Conservation (phyloP, 306 rosid genomes). For the Ammopiptanthus mongolicus region DNA sequence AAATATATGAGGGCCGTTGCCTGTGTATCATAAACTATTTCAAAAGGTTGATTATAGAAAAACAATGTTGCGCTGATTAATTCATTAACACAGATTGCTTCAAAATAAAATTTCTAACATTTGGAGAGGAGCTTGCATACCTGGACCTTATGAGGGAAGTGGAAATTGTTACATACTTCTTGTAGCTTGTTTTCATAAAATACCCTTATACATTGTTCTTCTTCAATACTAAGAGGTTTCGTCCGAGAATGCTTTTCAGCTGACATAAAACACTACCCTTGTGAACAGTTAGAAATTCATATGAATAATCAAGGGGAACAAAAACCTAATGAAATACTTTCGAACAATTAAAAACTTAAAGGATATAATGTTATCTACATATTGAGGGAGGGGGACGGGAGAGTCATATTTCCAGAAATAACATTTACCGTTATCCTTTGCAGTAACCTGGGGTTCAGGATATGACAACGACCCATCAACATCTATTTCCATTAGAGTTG, state of each 20-base stretch:
- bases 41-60: constrained; percentile 1
- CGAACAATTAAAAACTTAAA: not conserved
- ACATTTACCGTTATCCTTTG: constrained; percentile 55
- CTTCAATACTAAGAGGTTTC: constrained; percentile 56
- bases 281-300: constrained; percentile 25
- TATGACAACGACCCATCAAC: constrained; percentile 66
- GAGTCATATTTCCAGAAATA: constrained; percentile 12
- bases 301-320: constrained; percentile 4
- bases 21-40: constrained; percentile 47
- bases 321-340: not conserved
- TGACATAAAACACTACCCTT: constrained; percentile 32
- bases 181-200: constrained; percentile 47
- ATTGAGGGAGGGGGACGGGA: not conserved
- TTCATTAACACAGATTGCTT: not conserved
- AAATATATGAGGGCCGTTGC: constrained; percentile 91
- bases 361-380: not conserved
- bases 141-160: constrained; percentile 94
- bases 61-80: not conserved
- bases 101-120: not conserved
- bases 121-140: constrained; percentile 30
- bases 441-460: constrained; percentile 53
- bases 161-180: constrained; percentile 75
- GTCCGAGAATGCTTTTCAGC: constrained; percentile 76
- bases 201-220: constrained; percentile 38
- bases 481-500: constrained; percentile 72